Conservation (phyloP, 805 yeast genomes). For the Dipodascopsis uninucleata region DNA sequence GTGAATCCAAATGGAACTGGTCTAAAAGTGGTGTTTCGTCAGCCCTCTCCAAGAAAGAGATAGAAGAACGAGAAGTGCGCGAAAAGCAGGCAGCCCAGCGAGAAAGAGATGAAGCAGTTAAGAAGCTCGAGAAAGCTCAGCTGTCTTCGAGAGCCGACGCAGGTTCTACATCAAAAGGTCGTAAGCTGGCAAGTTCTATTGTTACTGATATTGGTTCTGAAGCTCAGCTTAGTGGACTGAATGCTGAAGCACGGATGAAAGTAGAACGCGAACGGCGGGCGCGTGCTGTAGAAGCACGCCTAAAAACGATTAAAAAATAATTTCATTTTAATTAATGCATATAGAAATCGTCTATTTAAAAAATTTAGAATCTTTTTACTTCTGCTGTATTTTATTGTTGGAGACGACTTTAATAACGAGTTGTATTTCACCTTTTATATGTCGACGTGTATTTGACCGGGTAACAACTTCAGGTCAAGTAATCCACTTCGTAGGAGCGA, state of each 20-base stretch:
- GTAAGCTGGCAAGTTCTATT: conserved; percentile 27
- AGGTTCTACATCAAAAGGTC: conserved; percentile 16
- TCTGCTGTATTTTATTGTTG: too few species aligned
- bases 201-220: conserved; percentile 28
- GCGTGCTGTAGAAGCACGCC: conserved; percentile 94
- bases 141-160: neutral
- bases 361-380: too few species aligned
- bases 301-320: too few species aligned
- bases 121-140: conserved; percentile 18
- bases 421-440: too few species aligned
- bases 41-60: conserved; percentile 40
- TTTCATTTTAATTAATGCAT: too few species aligned
- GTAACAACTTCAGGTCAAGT: too few species aligned
- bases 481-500: too few species aligned
- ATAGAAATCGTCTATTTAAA: too few species aligned
- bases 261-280: conserved; percentile 93
- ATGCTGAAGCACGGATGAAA: conserved; percentile 68
- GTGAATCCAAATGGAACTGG: conserved; percentile 73
- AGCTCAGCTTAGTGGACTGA: conserved; percentile 46
- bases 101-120: conserved; percentile 29
- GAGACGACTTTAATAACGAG: too few species aligned
- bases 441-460: too few species aligned
- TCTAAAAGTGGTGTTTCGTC: conserved; percentile 57
- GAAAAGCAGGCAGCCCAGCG: conserved; percentile 13
- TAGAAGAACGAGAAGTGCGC: conserved; percentile 30